phyloP scores from a whole-genome alignment of 2,329 filamentous ascomycete species.

The Talaromyces piceae region DNA sequence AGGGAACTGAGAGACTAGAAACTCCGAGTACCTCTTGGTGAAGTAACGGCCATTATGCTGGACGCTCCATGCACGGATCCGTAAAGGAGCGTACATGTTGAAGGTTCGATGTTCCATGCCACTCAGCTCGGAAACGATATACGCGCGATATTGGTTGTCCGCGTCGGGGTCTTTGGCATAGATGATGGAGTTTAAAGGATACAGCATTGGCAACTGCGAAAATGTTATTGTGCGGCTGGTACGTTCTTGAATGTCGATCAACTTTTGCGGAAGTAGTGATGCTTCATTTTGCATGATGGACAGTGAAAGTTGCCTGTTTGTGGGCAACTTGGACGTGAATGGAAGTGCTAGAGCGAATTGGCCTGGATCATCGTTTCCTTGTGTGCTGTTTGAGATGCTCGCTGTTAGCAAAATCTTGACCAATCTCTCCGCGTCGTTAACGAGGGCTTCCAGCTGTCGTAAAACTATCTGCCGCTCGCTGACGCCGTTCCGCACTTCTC shows the following conservation, averaged over 20 bases:
- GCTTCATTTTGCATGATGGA: not conserved
- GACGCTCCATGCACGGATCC: not conserved
- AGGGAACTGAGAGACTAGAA: not conserved
- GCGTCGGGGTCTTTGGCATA: not conserved
- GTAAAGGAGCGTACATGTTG: not conserved
- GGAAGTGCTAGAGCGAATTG: not conserved
- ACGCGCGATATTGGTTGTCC: not conserved
- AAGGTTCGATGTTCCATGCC: not conserved
- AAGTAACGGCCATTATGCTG: not conserved
- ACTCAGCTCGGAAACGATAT: not conserved
- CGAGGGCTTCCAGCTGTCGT: not conserved
- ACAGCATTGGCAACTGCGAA: not conserved
- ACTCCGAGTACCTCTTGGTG: not conserved
- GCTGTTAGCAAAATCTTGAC: not conserved
- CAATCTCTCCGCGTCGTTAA: not conserved
- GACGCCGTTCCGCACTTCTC: not conserved
- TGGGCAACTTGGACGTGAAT: not conserved
- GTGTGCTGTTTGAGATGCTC: not conserved
- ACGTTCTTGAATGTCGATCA: not conserved
- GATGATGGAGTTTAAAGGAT: not conserved
- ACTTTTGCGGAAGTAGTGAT: not conserved
- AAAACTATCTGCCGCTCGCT: not conserved
- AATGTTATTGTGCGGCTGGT: not conserved
- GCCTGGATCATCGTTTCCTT: not conserved
- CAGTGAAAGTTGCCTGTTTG: not conserved